Evolutionary conservation across 768 basidiomycete genomes (phyloP).

Genomic region (Tephrocybe sp.): DNA sequence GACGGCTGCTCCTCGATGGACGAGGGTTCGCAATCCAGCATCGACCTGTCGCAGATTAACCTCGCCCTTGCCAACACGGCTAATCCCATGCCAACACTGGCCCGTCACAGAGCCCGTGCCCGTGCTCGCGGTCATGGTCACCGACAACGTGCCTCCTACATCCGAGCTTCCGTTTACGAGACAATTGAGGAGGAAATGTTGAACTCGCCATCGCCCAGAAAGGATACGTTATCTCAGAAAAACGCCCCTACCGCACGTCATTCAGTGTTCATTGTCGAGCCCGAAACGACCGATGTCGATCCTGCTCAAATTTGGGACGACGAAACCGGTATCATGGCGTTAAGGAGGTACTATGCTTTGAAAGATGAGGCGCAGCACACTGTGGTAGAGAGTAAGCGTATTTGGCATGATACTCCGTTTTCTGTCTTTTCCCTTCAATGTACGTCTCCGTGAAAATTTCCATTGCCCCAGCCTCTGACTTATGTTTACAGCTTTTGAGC

Average conservation of each 20-base stretch:
- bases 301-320: constrained; percentile 56
- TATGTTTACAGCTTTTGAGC: constrained; percentile 64
- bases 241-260: constrained; percentile 35
- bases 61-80: constrained; percentile 52
- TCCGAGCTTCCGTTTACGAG: constrained; percentile 70
- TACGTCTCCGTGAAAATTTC: too few species aligned
- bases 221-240: constrained; percentile 24
- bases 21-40: constrained; percentile 74
- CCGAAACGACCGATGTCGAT: constrained; percentile 46
- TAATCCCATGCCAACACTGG: constrained; percentile 42
- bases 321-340: constrained; percentile 59
- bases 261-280: constrained; percentile 55
- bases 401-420: constrained; percentile 71
- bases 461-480: too few species aligned
- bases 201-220: constrained; percentile 25
- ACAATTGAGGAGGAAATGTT: constrained; percentile 73
- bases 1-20: constrained; percentile 63
- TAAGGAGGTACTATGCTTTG: constrained; percentile 68
- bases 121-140: constrained; percentile 65
- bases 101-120: constrained; percentile 41
- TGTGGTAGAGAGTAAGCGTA: constrained; percentile 61
- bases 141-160: constrained; percentile 65
- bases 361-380: constrained; percentile 65
- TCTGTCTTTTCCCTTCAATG: constrained; percentile 73
- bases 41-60: constrained; percentile 66